These are phyloP conservation scores for Pulveroboletus sp. DNA, from an alignment of 768 basidiomycete species.

Conservation along the genomic window DNA sequence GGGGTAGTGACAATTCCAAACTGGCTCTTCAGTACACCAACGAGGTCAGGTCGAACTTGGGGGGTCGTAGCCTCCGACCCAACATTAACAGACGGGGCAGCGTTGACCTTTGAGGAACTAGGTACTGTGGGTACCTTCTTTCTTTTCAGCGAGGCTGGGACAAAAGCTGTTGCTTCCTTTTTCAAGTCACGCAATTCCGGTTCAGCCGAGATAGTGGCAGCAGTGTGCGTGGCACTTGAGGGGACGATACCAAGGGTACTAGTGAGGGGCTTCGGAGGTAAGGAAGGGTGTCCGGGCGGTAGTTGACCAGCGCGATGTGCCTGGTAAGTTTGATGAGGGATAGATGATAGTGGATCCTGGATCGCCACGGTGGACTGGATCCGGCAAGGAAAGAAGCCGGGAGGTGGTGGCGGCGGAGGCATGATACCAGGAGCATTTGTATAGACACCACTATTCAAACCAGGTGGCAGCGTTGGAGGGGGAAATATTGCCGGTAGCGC, in stretches of 20 bases:
- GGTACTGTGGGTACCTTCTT: constrained; percentile 46
- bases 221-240: constrained; percentile 37
- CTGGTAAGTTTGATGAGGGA: constrained; percentile 77
- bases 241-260: constrained; percentile 35
- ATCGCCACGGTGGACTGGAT: constrained; percentile 47
- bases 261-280: constrained; percentile 38
- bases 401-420: constrained; percentile 44
- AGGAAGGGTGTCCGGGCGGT: constrained; percentile 36
- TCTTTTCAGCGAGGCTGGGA: constrained; percentile 77
- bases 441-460: constrained; percentile 6
- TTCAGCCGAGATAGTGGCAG: constrained; percentile 76
- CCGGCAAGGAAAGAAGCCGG: constrained; percentile 61
- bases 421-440: constrained; percentile 17
- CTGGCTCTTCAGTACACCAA: constrained; percentile 56
- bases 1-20: constrained; percentile 42
- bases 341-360: constrained; percentile 73
- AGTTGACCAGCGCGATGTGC: constrained; percentile 52
- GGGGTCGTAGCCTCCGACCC: constrained; percentile 21
- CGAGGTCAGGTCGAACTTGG: constrained; percentile 58
- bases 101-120: constrained; percentile 47
- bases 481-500: constrained; percentile 20
- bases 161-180: constrained; percentile 91
- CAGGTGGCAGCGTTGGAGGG: constrained; percentile 13
- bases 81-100: constrained; percentile 53
- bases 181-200: constrained; percentile 90